These are phyloP conservation scores for Amphicarpaea edgeworthii DNA, from an alignment of 306 rosid species.

Conservation along the genomic window DNA sequence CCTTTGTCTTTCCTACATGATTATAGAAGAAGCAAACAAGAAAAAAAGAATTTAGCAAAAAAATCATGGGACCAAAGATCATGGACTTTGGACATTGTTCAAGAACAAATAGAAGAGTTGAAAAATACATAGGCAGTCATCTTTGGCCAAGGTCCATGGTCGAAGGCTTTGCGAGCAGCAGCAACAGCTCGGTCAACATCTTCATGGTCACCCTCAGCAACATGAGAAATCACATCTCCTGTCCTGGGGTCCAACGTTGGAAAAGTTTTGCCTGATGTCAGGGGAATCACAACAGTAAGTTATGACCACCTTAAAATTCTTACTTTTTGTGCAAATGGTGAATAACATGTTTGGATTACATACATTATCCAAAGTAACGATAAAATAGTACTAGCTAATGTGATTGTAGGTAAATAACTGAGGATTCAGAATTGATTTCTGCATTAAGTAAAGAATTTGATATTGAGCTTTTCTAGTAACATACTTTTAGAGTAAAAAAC, in stretches of 20 bases:
- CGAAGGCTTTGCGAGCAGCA: slow-evolving; percentile 84
- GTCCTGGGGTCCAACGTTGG: slow-evolving; percentile 80
- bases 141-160: slow-evolving; percentile 89
- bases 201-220: slow-evolving; percentile 76
- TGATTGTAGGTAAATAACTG: neutral
- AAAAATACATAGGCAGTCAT: slow-evolving; percentile 77
- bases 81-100: neutral
- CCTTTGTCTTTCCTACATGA: slow-evolving; percentile 66
- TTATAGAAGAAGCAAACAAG: neutral
- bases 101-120: slow-evolving; percentile 1
- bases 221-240: slow-evolving; percentile 73
- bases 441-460: neutral
- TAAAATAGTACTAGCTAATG: neutral
- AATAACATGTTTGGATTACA: neutral
- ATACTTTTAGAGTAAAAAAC: neutral
- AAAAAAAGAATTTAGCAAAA: neutral
- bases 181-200: slow-evolving; percentile 76
- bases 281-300: slow-evolving; percentile 22
- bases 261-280: slow-evolving; percentile 69
- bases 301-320: neutral
- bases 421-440: neutral
- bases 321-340: neutral
- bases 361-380: neutral
- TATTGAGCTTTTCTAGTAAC: neutral
- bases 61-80: slow-evolving; percentile 9